Evolutionary conservation across 2,329 filamentous ascomycete species (phyloP), one percentile per base, ranked within the genome.

Genomic region (Fusarium circinatum): DNA sequence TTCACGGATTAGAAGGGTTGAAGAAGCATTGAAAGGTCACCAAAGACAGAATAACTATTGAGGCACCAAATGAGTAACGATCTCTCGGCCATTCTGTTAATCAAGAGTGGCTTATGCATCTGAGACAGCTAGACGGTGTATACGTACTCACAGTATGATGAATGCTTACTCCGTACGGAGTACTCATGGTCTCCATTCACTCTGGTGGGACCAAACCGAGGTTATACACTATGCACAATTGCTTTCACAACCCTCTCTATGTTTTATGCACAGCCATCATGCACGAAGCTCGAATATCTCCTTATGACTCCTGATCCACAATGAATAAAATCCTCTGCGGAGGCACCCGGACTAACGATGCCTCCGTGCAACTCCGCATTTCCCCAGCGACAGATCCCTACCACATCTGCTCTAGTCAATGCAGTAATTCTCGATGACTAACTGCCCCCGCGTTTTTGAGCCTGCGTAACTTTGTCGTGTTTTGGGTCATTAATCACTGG

Each of bases 351-450:
- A 70, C 51, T 64, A 65, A 70, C 3, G 3, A 34, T 45, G 10
- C 12, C 22, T 42, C 65, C 51, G 65, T 39, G 7, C 32, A 28
- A 30, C 67, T 59, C 65, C 67, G 67, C 67, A 70, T 52, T 68
- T 59, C 44, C 36, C 51, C 45, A 39, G 41, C 17, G 22, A 24
- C 26, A 22, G 41, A 65, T 44, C 36, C 9, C 36, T 65, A n/a
- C 67, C 26, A 8, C 4, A 14, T 58, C 14, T 1, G 51, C n/a
- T n/a, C 26, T 70, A 65, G 66, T 34, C 4, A 18, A 24, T 9
- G 49, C 20, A 51, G 15, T 5, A 8, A 26, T n/a, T n/a, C 10
- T 28, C 10, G 59, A 45, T 58, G 51, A 59, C 59, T 70, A 70
- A 70, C 24, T 5, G n/a, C 44, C 67, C 67, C 67, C 65, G 65